Base-by-base conservation (phyloP, 495 filamentous ascomycete genomes). In the Daldinia decipiens region DNA sequence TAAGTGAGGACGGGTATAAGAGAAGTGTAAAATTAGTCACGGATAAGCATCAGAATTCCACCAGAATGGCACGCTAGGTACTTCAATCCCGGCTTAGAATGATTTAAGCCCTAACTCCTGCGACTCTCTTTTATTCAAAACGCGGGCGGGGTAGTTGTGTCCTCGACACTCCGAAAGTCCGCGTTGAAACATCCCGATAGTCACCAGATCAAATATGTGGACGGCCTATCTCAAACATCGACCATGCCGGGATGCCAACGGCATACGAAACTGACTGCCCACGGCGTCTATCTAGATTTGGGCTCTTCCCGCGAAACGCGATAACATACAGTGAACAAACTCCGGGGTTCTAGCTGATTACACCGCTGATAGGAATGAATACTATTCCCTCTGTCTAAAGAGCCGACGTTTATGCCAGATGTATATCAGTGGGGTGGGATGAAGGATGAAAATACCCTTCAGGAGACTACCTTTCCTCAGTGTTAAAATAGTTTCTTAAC, bases 1-100 rank as follows among this genome's bases (percentile, higher is more conserved):
- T 47, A 47, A 19, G 19, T 21, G 17, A 47, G 43, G 8, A 47
- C 12, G 65, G 51, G 50, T n/a, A 36, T n/a, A 12, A 54, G 43
- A 50, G 43, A 27, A 45, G 45, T 60, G 36, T 57, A 60, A 19
- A 40, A 4, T 24, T 29, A 56, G 43, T 17, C 50, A n/a, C 50
- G 62, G 17, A 63, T 59, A 63, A 58, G 59, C 67, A 64, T 60
- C 60, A 50, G 32, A 21, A 26, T 62, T 47, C 60, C 67, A 56
- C 31, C 56, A 17, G 31, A 50, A 32, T 29, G 62, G 62, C 57
- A 62, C 68, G 39, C 68, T 61, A n/a, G n/a, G n/a, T n/a, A 65
- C 12, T 12, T 55, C 47, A 43, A 58, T 31, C 47, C 32, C 13
- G 39, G 38, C n/a, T 45, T 51, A 54, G 43, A 45, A 26, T 26